Conservation (phyloP, 306 rosid species). For the Citrullus colocynthis region DNA sequence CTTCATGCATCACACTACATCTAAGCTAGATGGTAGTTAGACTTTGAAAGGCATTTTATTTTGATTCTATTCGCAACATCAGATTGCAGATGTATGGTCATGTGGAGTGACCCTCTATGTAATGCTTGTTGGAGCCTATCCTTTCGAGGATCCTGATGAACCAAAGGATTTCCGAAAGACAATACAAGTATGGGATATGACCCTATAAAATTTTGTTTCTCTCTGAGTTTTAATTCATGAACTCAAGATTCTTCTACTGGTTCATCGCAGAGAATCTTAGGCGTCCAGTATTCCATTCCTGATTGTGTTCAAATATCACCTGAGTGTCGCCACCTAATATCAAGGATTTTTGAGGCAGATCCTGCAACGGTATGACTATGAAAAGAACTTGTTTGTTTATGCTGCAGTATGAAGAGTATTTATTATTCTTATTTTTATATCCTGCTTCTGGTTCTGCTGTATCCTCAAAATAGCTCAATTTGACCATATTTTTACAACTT, state of each 20-base stretch:
- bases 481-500: background rate
- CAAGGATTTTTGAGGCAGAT: conserved; percentile 70
- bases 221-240: conserved; percentile 15
- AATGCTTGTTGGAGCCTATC: conserved; percentile 82
- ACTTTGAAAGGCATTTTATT: conserved; percentile 1
- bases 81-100: conserved; percentile 97
- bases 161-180: conserved; percentile 84
- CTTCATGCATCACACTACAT: background rate
- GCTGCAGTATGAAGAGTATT: background rate
- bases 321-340: conserved; percentile 61
- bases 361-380: conserved; percentile 47
- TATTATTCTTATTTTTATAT: background rate
- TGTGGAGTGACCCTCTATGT: conserved; percentile 92
- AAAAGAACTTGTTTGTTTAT: background rate
- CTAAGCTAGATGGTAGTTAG: background rate
- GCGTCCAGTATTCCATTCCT: conserved; percentile 79
- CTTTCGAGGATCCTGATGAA: conserved; percentile 86
- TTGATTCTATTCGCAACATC: conserved; percentile 15
- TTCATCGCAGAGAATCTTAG: conserved; percentile 57
- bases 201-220: conserved; percentile 7
- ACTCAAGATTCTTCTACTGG: conserved; percentile 17
- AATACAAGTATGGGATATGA: conserved; percentile 47
- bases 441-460: background rate
- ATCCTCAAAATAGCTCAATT: background rate
- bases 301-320: conserved; percentile 55